Base-by-base conservation (phyloP, 495 filamentous ascomycete genomes). In the Xylona heveae region DNA sequence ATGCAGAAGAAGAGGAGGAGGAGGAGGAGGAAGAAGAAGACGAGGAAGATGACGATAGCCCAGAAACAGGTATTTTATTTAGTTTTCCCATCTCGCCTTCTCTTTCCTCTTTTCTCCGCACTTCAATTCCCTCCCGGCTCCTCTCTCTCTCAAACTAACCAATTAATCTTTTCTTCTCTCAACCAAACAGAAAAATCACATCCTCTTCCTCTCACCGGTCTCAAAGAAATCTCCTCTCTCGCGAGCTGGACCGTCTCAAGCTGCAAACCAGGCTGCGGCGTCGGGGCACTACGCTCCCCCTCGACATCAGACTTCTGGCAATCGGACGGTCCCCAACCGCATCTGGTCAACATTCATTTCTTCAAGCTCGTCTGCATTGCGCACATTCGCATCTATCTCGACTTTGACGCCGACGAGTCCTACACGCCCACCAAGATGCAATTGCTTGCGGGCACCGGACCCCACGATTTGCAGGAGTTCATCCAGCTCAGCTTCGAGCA, bases 371-470 rank as follows among this genome's bases (percentile, higher is more conserved):
- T 94, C 28, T 71, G 71, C 30, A 77, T 97, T 31, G 72, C 77
- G 4, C 65, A 66, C 10, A 71, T 97, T 19, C 64, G 85, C 9
- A 70, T 97, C 19, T 88, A 78, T 42, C 71, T 95, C 20, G 81
- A 95, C 54, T 93, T 85, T 47, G 71, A 75, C 30, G 59, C 74
- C 12, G 88, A 97, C 53, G 88, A 97, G 55, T 80, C 72, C 20
- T 97, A 97, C 53, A 97, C 88, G n/a, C 88, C 88, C 2, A 94
- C 84, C 1, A 74, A 79, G 41, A 84, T 97, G 43, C 58, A 69
- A 6, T 78, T 94, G 41, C 61, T 72, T 13, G 84, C 82, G 4
- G 88, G 88, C 6, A 91, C 78, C 40, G 74, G 81, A 14, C 69
- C 73, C 30, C 81, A 94, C 48, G 81, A 90, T 49, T 63, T 93